phyloP scores from a whole-genome alignment of 2,329 filamentous ascomycete genomes.

The Colletotrichum spaethianum region DNA sequence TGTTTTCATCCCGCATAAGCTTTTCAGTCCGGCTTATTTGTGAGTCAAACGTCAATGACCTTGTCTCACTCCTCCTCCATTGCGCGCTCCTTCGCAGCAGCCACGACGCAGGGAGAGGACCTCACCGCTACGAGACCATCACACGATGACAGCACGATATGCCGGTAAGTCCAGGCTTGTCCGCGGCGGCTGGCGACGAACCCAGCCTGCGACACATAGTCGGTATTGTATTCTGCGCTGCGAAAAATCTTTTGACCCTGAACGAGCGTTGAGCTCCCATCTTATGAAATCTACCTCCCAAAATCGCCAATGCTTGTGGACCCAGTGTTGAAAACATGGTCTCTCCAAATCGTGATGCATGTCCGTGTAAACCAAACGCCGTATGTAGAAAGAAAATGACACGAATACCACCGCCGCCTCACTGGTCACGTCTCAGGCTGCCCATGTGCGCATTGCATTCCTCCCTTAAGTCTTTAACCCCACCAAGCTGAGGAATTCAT shows the following conservation, averaged over 20 bases:
- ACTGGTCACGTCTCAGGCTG: slow-evolving; percentile 15
- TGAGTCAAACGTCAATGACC: neutral
- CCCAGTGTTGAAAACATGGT: slow-evolving; percentile 43
- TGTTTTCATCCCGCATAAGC: neutral
- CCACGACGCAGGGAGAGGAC: slow-evolving; percentile 11
- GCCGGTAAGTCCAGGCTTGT: slow-evolving; percentile 5
- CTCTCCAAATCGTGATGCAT: slow-evolving; percentile 37
- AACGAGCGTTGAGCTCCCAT: slow-evolving; percentile 43
- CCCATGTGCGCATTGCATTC: neutral
- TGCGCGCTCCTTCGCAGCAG: neutral
- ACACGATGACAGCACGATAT: slow-evolving; percentile 7
- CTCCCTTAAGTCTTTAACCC: slow-evolving; percentile 65
- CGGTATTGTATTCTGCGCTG: slow-evolving; percentile 13
- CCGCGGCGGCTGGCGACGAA: neutral
- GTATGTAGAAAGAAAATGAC: slow-evolving; percentile 30
- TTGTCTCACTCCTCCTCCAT: slow-evolving; percentile 9
- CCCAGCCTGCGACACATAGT: slow-evolving; percentile 14
- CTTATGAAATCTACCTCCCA: slow-evolving; percentile 35
- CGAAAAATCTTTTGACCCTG: slow-evolving; percentile 4
- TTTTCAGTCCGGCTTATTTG: neutral
- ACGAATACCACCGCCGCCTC: neutral
- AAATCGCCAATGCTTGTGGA: slow-evolving; percentile 41
- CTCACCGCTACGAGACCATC: slow-evolving; percentile 14
- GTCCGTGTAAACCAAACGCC: slow-evolving; percentile 33
- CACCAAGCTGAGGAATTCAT: slow-evolving; percentile 91